Percentiles rank a stretch among this genome's conserved stretches.
Conservation (phyloP, 2,329 filamentous ascomycete genomes). For the Sclerotinia sclerotiorum region DNA sequence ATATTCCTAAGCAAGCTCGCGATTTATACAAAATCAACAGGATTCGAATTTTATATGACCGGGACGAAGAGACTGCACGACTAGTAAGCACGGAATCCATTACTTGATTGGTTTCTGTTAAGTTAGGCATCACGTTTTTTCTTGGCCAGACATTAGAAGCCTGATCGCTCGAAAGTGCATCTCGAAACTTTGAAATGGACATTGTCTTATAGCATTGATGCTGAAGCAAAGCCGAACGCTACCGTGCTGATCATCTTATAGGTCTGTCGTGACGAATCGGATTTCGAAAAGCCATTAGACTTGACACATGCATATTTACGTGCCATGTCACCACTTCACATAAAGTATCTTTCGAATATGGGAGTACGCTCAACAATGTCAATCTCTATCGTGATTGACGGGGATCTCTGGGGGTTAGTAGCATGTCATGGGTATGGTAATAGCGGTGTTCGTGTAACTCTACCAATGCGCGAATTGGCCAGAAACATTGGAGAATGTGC, state of each 20-base stretch:
- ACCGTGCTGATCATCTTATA: constrained; percentile 6
- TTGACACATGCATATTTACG: constrained; percentile 71
- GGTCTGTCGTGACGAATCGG: constrained; percentile 73
- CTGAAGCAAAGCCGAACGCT: neutral
- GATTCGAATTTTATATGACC: constrained; percentile 82
- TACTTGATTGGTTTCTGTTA: neutral
- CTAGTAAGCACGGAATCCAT: constrained; percentile 44
- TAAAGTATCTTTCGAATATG: constrained; percentile 89
- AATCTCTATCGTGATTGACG: constrained; percentile 84
- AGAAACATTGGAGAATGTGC: constrained; percentile 55
- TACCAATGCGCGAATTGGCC: constrained; percentile 68
- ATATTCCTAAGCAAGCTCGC: constrained; percentile 81
- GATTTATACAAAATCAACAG: constrained; percentile 91
- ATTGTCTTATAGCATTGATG: neutral
- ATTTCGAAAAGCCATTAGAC: constrained; percentile 73
- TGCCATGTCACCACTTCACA: constrained; percentile 86
- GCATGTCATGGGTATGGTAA: constrained; percentile 79
- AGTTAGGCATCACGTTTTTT: neutral
- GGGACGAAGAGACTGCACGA: constrained; percentile 75
- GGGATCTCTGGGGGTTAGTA: constrained; percentile 84
- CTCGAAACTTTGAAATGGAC: neutral
- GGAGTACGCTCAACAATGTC: constrained; percentile 90
- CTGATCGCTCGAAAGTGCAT: neutral
- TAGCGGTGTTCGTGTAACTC: constrained; percentile 53
- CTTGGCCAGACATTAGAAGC: neutral